Evolutionary conservation across 2,329 filamentous ascomycete genomes (phyloP), one percentile per base, ranked within the genome.

Genomic region (Sphaceloma murrayae): DNA sequence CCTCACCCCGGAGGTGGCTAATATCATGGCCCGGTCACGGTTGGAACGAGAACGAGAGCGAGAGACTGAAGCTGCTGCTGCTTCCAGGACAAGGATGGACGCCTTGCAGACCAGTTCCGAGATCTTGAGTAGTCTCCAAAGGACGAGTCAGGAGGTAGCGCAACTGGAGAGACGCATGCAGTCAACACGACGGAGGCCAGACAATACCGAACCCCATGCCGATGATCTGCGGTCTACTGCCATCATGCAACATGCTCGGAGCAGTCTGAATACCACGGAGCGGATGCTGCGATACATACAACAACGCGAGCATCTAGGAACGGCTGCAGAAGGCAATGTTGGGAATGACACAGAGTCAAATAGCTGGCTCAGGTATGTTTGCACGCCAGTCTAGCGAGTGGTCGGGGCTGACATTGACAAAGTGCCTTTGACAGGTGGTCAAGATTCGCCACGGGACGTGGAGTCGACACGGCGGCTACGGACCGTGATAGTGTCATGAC

Each of bases 211-310:
- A 44, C 55, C 51, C 48, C 42, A 45, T 24, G 31, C 40, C 22
- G 53, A 58, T 22, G 57, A 54, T 48, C 39, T 61, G 46, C 46
- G 59, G 30, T 56, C 54, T 19, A 45, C 56, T 14, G 57, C 58
- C 11, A 56, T 57, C 17, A 43, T 61, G 46, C 58, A 61, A 46
- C 50, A 57, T 29, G 56, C 56, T 21, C 54, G 59, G 34, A 45
- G 38, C 13, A 51, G 31, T 17, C 34, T 58, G 2, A 58, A 55
- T 32, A 52, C 54, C 4, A 62, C 57, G 6, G 59, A 61, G 38
- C 49, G 59, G 38, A 61, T 66, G 55, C 56, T 66, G 55, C 55
- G 65, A 33, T 63, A 63, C 54, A 58, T 60, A 44, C 58, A 63
- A 53, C 60, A 63, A 31, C 53, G 65, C 49, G 64, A 67, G 42